Evolutionary conservation across 805 yeast species (phyloP).

Genomic region (Yarrowia divulgata): DNA sequence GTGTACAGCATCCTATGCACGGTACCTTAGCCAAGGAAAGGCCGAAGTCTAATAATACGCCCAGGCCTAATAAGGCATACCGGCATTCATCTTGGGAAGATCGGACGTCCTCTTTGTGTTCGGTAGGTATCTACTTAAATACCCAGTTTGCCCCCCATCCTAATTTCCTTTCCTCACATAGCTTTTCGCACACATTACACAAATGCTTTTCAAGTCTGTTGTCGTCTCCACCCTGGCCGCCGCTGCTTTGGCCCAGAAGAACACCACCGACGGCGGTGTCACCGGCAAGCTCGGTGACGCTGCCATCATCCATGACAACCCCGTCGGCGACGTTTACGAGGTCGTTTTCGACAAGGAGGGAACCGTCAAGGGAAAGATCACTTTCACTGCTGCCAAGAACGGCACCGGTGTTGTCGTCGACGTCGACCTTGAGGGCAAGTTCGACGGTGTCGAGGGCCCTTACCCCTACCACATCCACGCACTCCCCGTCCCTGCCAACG

Average conservation of each 20-base stretch:
- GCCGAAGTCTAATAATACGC: slow-evolving; percentile 20
- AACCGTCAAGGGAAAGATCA: slow-evolving; percentile 60
- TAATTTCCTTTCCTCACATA: slow-evolving; percentile 6
- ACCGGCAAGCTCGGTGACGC: slow-evolving; percentile 52
- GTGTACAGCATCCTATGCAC: slow-evolving; percentile 29
- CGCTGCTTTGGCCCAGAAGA: slow-evolving; percentile 39
- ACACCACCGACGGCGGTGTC: slow-evolving; percentile 39
- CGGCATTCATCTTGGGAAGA: slow-evolving; percentile 23
- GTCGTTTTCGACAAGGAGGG: slow-evolving; percentile 64
- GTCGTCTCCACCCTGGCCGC: slow-evolving; percentile 33
- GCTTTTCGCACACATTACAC: slow-evolving; percentile 14
- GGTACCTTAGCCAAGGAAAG: slow-evolving; percentile 26
- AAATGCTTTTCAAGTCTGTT: slow-evolving; percentile 39
- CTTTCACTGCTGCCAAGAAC: slow-evolving; percentile 60
- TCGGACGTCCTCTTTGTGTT: slow-evolving; percentile 25
- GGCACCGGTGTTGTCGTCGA: slow-evolving; percentile 67
- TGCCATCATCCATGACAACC: slow-evolving; percentile 59
- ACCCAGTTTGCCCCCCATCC: slow-evolving; percentile 3
- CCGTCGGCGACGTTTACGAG: slow-evolving; percentile 59
- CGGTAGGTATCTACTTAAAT: slow-evolving; percentile 16
- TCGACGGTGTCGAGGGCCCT: slow-evolving; percentile 72
- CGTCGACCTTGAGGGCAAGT: slow-evolving; percentile 67
- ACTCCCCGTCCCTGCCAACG: slow-evolving; percentile 58
- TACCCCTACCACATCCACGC: slow-evolving; percentile 75
- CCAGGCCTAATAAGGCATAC: slow-evolving; percentile 24